Evolutionary conservation across 352 stramenopile species (phyloP), one percentile per base, ranked within the genome.

Genomic region (Pythium periplocum): DNA sequence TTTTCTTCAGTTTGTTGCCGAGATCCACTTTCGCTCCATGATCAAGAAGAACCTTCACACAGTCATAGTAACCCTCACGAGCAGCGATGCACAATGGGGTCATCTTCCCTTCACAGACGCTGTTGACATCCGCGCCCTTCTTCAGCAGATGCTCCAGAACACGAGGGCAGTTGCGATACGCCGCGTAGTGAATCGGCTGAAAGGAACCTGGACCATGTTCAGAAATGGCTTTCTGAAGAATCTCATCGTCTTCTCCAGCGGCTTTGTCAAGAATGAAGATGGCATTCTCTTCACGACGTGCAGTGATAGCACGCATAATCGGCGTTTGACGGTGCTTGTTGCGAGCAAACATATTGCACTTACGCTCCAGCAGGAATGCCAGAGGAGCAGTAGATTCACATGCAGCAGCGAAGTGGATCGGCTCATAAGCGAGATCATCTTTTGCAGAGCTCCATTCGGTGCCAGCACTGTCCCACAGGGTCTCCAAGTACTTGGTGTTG

Each of bases 1-100:
- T 90, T 48, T 89, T 89, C 55, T 87, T 86, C 9, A 88, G 66
- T 44, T 93, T 93, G 57, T 93, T 71, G 8, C 71, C 68, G 1
- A 71, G 33, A 59, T 90, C 69, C 6, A 90, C 68, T 4, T 83
- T 83, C 2, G 78, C 78, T 2, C 62, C 66, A 10, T 86, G 66
- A 3, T 75, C 58, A 3, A 90, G 37, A 7, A 93, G 55, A 1
- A 79, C 32, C 5, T 72, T 57, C 2, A 89, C 72, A 35, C 71
- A 85, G 9, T 86, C 70, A 1, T 84, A 45, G 47, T 87, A 75
- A 3, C 82, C 82, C 9, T 59, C 48, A 32, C 87, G 69, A 1
- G 82, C 74, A 30, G 82, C 79, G 17, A 88, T 56, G n/a, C 67
- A 75, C 31, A 93, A 60, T 6, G 79, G 61, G 1, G 74, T 87